Evolutionary conservation across 768 basidiomycete genomes (phyloP).

Genomic region (Gautieria morchelliformis): DNA sequence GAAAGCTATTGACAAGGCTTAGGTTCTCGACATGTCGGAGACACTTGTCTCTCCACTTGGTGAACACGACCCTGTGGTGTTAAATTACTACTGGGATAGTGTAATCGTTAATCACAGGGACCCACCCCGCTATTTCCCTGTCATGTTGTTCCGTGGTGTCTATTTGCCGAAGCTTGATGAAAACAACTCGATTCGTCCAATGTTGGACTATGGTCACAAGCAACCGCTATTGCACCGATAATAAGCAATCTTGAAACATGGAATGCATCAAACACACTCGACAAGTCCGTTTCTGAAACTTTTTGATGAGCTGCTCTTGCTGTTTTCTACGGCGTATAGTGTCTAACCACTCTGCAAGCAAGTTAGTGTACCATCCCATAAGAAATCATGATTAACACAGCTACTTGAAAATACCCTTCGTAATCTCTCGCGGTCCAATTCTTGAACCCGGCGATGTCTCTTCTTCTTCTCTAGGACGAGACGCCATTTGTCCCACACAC

Average conservation of each 20-base stretch:
- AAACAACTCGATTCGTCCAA: slow-evolving; percentile 71
- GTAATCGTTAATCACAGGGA: background rate
- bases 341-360: background rate
- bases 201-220: slow-evolving; percentile 34
- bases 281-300: background rate
- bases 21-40: slow-evolving; percentile 59
- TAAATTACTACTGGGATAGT: background rate
- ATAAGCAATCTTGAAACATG: background rate
- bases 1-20: slow-evolving; percentile 77
- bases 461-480: slow-evolving; percentile 33
- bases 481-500: slow-evolving; percentile 40
- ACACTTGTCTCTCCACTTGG: slow-evolving; percentile 58
- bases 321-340: background rate
- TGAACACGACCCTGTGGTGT: slow-evolving; percentile 42
- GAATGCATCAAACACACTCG: background rate
- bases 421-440: slow-evolving; percentile 29
- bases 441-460: slow-evolving; percentile 35
- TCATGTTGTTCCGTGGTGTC: slow-evolving; percentile 43
- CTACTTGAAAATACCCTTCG: slow-evolving; percentile 23
- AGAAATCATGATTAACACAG: background rate
- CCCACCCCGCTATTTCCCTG: slow-evolving; percentile 28
- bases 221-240: slow-evolving; percentile 9
- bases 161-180: slow-evolving; percentile 64
- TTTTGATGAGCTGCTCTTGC: background rate
- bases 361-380: background rate